Conservation (phyloP, 805 yeast species). For the Metschnikowia continentalis region DNA sequence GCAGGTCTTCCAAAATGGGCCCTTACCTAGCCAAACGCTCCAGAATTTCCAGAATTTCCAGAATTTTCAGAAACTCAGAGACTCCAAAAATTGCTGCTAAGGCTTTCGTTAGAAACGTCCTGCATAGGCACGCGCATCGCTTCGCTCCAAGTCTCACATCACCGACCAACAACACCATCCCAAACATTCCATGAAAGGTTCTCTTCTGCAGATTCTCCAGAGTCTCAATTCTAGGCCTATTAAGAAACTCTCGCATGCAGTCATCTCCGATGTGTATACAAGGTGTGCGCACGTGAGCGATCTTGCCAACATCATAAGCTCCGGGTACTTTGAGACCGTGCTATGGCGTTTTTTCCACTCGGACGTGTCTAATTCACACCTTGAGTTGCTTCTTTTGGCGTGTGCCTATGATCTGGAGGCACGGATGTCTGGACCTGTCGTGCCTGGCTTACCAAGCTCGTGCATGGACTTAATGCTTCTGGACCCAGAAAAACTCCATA, state of each 20-base stretch:
- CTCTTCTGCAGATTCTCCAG: slow-evolving; percentile 6
- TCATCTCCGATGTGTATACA: slow-evolving; percentile 11
- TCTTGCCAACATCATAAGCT: slow-evolving; percentile 9
- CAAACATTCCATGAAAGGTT: not conserved
- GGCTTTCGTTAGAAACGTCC: not conserved
- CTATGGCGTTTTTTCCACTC: slow-evolving; percentile 41
- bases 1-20: not conserved
- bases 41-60: no score
- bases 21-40: not conserved
- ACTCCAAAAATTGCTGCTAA: not conserved
- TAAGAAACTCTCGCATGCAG: slow-evolving; percentile 6
- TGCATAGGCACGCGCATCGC: slow-evolving; percentile 2
- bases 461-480: slow-evolving; percentile 13
- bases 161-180: not conserved
- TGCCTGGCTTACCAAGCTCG: not conserved
- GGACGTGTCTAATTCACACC: slow-evolving; percentile 38
- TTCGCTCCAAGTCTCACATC: not conserved
- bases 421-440: not conserved
- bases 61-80: no score
- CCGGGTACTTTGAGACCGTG: slow-evolving; percentile 25
- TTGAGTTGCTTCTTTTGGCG: slow-evolving; percentile 27
- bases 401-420: slow-evolving; percentile 11
- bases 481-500: slow-evolving; percentile 22
- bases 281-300: slow-evolving; percentile 2
- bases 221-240: slow-evolving; percentile 7